Evolutionary conservation across 2,329 filamentous ascomycete species (phyloP).

Genomic region (Nigrograna mackinnonii): DNA sequence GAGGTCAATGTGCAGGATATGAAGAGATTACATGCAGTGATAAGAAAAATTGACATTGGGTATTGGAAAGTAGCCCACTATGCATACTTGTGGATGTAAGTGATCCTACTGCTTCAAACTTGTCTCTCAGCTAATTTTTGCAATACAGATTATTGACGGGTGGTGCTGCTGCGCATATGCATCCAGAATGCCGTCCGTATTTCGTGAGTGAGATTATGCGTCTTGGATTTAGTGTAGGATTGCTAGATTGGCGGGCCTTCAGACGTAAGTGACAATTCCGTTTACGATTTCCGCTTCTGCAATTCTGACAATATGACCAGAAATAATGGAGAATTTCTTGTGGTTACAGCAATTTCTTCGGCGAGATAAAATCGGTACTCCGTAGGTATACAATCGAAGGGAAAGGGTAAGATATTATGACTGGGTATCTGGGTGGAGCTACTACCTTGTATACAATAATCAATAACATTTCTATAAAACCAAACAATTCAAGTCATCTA

Average conservation of each 20-base stretch:
- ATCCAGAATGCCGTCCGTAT: slow-evolving; percentile 8
- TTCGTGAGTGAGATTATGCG: slow-evolving; percentile 17
- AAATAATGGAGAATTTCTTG: slow-evolving; percentile 13
- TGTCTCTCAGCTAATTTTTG: neutral
- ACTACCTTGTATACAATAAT: too few species aligned
- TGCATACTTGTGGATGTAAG: slow-evolving; percentile 16
- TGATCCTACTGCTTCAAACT: neutral
- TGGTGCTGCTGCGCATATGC: slow-evolving; percentile 9
- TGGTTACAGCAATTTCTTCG: slow-evolving; percentile 17
- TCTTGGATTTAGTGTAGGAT: slow-evolving; percentile 9
- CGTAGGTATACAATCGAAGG: too few species aligned
- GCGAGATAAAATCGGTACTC: slow-evolving; percentile 3
- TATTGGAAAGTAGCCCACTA: slow-evolving; percentile 18
- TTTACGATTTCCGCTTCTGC: neutral
- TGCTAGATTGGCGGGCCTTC: slow-evolving; percentile 13
- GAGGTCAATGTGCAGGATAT: slow-evolving; percentile 11
- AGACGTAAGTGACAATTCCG: slow-evolving; percentile 5
- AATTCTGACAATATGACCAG: slow-evolving; percentile 2
- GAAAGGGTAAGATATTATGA: too few species aligned
- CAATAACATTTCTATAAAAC: too few species aligned
- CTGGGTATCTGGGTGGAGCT: too few species aligned
- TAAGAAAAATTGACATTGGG: slow-evolving; percentile 6
- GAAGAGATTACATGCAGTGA: slow-evolving; percentile 7
- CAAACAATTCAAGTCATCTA: too few species aligned
- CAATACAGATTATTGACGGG: slow-evolving; percentile 10